These are phyloP conservation scores for Jimgerdemannia flammicorona DNA, from an alignment of 192 early-diverging fungal genomes.

Conservation along the genomic window DNA sequence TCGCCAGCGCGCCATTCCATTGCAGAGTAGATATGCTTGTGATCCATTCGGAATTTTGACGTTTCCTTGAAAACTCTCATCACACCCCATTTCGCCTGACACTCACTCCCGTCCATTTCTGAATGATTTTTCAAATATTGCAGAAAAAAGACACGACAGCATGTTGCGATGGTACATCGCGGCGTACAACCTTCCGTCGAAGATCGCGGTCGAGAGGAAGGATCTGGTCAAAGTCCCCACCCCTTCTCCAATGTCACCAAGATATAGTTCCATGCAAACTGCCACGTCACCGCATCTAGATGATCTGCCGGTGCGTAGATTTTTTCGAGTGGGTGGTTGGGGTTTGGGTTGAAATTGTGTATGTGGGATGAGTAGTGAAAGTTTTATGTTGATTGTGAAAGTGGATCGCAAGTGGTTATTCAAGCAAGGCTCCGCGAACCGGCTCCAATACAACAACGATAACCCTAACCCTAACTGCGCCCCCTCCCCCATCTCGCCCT, in stretches of 20 bases:
- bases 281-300: neutral
- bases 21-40: too few relatives aligned
- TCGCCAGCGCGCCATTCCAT: too few relatives aligned
- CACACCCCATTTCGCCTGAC: neutral
- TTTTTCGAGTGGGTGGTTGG: neutral
- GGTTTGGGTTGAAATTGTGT: neutral
- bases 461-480: neutral
- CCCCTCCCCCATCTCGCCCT: too few relatives aligned
- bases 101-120: slow-evolving; percentile 20
- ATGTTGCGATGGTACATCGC: slow-evolving; percentile 23
- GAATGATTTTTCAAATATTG: slow-evolving; percentile 23
- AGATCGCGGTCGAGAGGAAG: slow-evolving; percentile 28
- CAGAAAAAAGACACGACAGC: slow-evolving; percentile 25
- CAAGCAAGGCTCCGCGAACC: neutral
- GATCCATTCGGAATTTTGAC: too few relatives aligned
- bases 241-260: slow-evolving; percentile 26
- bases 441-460: neutral
- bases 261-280: slow-evolving; percentile 8
- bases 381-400: too few relatives aligned
- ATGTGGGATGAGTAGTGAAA: too few relatives aligned
- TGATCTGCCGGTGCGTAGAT: neutral
- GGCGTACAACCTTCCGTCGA: slow-evolving; percentile 26
- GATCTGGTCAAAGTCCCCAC: slow-evolving; percentile 26
- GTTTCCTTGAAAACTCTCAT: neutral
- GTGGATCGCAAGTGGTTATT: too few relatives aligned